Percentiles rank a stretch among this genome's conserved stretches.
phyloP scores from a whole-genome alignment of 2,329 filamentous ascomycete genomes.

The Fusarium redolens region DNA sequence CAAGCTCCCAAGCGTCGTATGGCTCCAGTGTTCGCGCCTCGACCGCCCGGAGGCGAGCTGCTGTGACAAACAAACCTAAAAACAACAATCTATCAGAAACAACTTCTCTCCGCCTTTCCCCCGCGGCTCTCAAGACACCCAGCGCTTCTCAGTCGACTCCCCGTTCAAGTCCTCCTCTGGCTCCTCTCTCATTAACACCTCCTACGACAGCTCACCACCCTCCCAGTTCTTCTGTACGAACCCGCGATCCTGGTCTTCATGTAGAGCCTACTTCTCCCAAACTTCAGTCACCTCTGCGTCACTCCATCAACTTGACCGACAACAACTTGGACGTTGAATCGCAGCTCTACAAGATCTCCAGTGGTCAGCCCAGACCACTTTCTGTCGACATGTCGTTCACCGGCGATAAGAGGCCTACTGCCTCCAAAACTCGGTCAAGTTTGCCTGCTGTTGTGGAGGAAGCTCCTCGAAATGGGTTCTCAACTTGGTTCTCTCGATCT shows the following conservation, averaged over 20 bases:
- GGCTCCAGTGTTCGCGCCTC: slow-evolving; percentile 38
- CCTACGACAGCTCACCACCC: slow-evolving; percentile 33
- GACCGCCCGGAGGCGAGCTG: slow-evolving; percentile 27
- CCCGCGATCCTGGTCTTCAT: slow-evolving; percentile 39
- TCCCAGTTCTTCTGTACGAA: slow-evolving; percentile 35
- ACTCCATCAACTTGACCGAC: slow-evolving; percentile 45
- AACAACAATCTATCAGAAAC: slow-evolving; percentile 39
- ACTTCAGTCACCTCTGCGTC: slow-evolving; percentile 48
- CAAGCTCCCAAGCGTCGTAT: slow-evolving; percentile 32
- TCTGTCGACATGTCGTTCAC: slow-evolving; percentile 50
- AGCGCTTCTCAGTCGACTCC: slow-evolving; percentile 23
- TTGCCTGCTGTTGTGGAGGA: slow-evolving; percentile 34
- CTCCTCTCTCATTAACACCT: slow-evolving; percentile 25
- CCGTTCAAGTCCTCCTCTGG: slow-evolving; percentile 12
- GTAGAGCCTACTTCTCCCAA: slow-evolving; percentile 46
- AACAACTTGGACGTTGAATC: slow-evolving; percentile 25
- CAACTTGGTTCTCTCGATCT: slow-evolving; percentile 42
- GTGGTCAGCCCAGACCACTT: slow-evolving; percentile 36
- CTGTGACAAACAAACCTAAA: slow-evolving; percentile 30
- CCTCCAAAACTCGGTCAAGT: slow-evolving; percentile 9
- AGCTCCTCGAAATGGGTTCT: slow-evolving; percentile 27
- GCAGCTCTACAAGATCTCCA: slow-evolving; percentile 21
- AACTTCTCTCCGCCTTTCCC: slow-evolving; percentile 31
- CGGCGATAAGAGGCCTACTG: slow-evolving; percentile 42
- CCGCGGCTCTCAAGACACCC: slow-evolving; percentile 29